Conservation (phyloP, 768 basidiomycete genomes). For the Mycena vulgaris region DNA sequence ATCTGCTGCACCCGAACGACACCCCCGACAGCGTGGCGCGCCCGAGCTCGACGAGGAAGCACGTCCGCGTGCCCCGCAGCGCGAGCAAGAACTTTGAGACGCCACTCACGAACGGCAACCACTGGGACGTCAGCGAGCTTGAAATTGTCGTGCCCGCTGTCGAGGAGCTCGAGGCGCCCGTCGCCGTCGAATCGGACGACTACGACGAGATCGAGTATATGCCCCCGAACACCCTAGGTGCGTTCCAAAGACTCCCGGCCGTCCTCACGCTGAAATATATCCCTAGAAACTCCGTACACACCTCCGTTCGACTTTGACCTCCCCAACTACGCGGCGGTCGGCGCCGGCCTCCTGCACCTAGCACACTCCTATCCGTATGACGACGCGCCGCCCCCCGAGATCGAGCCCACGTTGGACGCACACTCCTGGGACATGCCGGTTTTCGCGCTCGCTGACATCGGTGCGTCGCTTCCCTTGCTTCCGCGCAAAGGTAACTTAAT, state of each 20-base stretch:
- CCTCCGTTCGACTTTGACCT: slow-evolving; percentile 63
- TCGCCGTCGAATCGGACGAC: slow-evolving; percentile 50
- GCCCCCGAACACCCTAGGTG: slow-evolving; percentile 56
- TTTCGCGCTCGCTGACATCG: slow-evolving; percentile 47
- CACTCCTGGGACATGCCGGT: slow-evolving; percentile 49
- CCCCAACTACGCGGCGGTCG: slow-evolving; percentile 61
- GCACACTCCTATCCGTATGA: slow-evolving; percentile 53
- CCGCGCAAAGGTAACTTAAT: too few relatives aligned
- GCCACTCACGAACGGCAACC: slow-evolving; percentile 73
- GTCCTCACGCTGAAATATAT: too few relatives aligned
- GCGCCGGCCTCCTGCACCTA: slow-evolving; percentile 51
- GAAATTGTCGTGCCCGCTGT: slow-evolving; percentile 45
- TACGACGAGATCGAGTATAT: slow-evolving; percentile 68
- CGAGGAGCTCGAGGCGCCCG: slow-evolving; percentile 48
- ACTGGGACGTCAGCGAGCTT: slow-evolving; percentile 83
- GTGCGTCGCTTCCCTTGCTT: slow-evolving; percentile 36
- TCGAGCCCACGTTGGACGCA: slow-evolving; percentile 46
- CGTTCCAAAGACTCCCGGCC: too few relatives aligned
- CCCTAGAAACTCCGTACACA: slow-evolving; percentile 52
- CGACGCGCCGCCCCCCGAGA: slow-evolving; percentile 48
- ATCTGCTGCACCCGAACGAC: slow-evolving; percentile 41
- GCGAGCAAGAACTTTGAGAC: slow-evolving; percentile 72
- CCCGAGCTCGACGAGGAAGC: slow-evolving; percentile 80
- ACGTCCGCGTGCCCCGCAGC: slow-evolving; percentile 69
- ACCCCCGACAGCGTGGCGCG: slow-evolving; percentile 63